Percentiles rank a stretch among this genome's conserved stretches.
Evolutionary conservation across 208 protist genomes (phyloP).

Genomic region (Acanthamoeba divionensis): DNA sequence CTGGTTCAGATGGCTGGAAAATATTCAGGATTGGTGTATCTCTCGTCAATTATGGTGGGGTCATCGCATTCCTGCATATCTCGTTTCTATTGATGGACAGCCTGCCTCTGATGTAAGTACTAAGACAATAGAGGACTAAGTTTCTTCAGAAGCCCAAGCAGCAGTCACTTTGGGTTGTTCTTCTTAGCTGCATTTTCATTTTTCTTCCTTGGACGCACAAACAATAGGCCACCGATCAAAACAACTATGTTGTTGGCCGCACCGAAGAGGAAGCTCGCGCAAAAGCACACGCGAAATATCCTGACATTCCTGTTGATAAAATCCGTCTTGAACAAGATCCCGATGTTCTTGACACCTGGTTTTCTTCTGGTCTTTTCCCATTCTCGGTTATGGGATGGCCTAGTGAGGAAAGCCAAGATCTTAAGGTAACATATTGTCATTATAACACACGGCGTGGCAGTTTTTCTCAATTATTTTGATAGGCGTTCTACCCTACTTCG

Average conservation of each 20-base stretch:
- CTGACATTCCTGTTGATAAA: background rate
- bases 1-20: slow-evolving; percentile 76
- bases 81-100: slow-evolving; percentile 73
- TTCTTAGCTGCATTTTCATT: too few species aligned
- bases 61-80: slow-evolving; percentile 98
- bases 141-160: background rate
- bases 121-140: background rate
- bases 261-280: slow-evolving; percentile 89
- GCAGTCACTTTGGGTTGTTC: too few species aligned
- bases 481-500: slow-evolving; percentile 75
- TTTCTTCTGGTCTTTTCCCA: slow-evolving; percentile 98
- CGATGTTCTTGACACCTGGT: slow-evolving; percentile 99
- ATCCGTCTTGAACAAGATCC: slow-evolving; percentile 88
- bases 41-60: slow-evolving; percentile 99
- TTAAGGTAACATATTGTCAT: too few species aligned
- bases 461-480: too few species aligned
- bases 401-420: slow-evolving; percentile 61
- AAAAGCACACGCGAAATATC: slow-evolving; percentile 65
- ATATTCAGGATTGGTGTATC: slow-evolving; percentile 88
- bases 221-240: background rate
- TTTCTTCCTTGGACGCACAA: too few species aligned
- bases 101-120: slow-evolving; percentile 45
- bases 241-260: slow-evolving; percentile 90
- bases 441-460: too few species aligned
- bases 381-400: slow-evolving; percentile 67